These are phyloP conservation scores for Postia placenta DNA, from an alignment of 768 basidiomycete species.

Conservation along the genomic window DNA sequence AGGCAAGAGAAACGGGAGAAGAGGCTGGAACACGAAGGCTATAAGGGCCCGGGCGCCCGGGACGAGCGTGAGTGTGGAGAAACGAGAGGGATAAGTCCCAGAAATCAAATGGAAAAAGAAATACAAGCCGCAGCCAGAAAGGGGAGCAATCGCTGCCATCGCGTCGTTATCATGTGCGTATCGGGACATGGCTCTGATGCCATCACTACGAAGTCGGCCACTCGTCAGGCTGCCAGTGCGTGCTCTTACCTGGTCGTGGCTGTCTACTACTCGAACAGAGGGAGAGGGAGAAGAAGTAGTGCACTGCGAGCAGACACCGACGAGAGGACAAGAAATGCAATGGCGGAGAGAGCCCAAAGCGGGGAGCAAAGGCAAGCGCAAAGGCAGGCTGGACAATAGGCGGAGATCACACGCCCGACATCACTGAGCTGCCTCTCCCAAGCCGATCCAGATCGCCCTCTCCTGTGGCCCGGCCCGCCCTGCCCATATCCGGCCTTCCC, in stretches of 20 bases:
- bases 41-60: conserved; percentile 22
- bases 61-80: conserved; percentile 3
- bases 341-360: not conserved
- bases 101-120: conserved; percentile 3
- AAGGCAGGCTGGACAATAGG: not conserved
- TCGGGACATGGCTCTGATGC: conserved; percentile 1
- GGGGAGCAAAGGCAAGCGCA: not conserved
- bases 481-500: conserved; percentile 6
- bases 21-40: conserved; percentile 16
- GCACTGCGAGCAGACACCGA: no score
- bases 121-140: conserved; percentile 4
- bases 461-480: conserved; percentile 2
- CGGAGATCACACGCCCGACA: not conserved
- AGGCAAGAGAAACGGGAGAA: conserved; percentile 16
- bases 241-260: no score
- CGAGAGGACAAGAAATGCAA: no score
- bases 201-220: conserved; percentile 1
- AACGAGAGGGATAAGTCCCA: not conserved
- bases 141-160: not conserved
- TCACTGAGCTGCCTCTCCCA: not conserved
- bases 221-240: not conserved
- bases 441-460: not conserved
- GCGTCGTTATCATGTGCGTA: conserved; percentile 2
- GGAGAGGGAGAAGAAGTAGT: not conserved
- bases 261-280: no score